Evolutionary conservation across 1,139 yeast species (phyloP).

Genomic region (Hansenula lynferdii): DNA sequence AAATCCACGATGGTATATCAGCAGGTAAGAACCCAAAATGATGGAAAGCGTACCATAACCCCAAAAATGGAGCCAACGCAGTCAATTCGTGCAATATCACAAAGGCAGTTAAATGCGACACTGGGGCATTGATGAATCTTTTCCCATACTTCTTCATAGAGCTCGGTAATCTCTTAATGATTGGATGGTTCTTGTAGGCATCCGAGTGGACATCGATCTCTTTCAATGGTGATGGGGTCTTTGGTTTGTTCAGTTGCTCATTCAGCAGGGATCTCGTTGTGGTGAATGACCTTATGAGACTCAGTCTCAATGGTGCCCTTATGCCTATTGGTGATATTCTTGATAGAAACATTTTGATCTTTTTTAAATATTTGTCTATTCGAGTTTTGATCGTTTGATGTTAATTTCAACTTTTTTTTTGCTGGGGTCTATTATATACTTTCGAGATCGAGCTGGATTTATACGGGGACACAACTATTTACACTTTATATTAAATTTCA

Average conservation of each 20-base stretch:
- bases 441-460: too few relatives aligned
- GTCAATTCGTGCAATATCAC: constrained; percentile 79
- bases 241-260: constrained; percentile 10
- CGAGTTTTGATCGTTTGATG: too few relatives aligned
- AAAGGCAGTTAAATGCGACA: constrained; percentile 69
- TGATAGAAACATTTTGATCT: not conserved
- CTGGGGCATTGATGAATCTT: constrained; percentile 42
- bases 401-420: too few relatives aligned
- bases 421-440: too few relatives aligned
- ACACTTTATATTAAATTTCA: too few relatives aligned
- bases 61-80: constrained; percentile 75
- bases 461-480: too few relatives aligned
- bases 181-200: not conserved
- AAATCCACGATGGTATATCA: constrained; percentile 63
- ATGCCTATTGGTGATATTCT: not conserved
- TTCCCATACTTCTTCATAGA: constrained; percentile 18
- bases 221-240: constrained; percentile 7
- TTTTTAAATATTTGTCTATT: not conserved
- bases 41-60: constrained; percentile 72
- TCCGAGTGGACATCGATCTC: constrained; percentile 2
- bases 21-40: constrained; percentile 44
- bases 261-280: constrained; percentile 1
- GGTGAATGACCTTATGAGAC: not conserved
- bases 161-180: constrained; percentile 16
- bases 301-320: not conserved